Evolutionary conservation across 768 basidiomycete genomes (phyloP), one percentile per base, ranked within the genome.

Genomic region (Lactarius sp.): DNA sequence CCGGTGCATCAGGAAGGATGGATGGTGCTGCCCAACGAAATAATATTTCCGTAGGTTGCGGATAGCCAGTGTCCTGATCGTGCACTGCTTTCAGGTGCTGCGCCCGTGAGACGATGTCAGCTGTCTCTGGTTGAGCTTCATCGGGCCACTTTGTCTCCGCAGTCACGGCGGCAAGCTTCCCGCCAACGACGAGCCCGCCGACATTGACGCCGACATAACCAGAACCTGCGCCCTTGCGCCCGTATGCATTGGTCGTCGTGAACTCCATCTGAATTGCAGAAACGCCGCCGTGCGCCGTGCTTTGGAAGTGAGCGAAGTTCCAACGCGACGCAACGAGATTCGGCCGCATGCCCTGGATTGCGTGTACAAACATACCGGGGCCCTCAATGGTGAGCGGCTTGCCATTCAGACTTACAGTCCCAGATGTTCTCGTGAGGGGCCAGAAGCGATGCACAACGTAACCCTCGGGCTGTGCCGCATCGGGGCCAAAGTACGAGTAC

Each of bases 331-430:
- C 97, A 69, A 97, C 85, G 60, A 93, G 82, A 75, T 99, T 91
- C 54, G 96, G 94, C 8, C 94, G 84, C 93, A 99, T 96, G 73
- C 96, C 97, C 73, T 98, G 96, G 73, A 98, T 97, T 51, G 96
- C 96, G 74, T 96, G 92, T 20, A 95, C 82, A 74, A 96, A 86
- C 88, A 94, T 91, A 34, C 92, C 92, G 42, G 81, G 77, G 50
- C 89, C 90, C 37, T 81, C 73, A 59, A 84, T 75, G 8, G 77
- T 54, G 60, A 77, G 75, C 6, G 87, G 87, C 61, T 83, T 75
- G 50, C 90, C 91, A 37, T 85, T 81, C 66, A 78, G 73, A 53
- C 90, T 83, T 73, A 95, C 71, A 68, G 84, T 81, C 6, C 95
- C 95, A 31, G 79, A 77, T 18, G 80, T 83, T 36, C 75, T 70